phyloP scores from a whole-genome alignment of 805 yeast genomes.

The Cyberlindnera mrakii region DNA sequence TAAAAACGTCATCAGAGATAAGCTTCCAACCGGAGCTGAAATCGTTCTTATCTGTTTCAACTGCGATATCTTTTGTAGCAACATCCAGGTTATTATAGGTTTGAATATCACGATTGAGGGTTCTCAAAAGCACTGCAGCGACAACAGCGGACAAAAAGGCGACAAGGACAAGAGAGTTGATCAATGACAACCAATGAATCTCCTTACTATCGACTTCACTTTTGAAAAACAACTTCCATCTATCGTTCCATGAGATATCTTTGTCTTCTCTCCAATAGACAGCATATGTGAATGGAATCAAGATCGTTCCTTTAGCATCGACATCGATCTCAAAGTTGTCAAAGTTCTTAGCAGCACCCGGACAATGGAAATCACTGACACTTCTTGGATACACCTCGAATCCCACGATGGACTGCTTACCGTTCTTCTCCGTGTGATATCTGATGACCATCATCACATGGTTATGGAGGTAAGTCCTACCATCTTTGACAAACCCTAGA shows the following conservation, averaged over 20 bases:
- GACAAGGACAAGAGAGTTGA: conserved; percentile 65
- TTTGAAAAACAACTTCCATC: conserved; percentile 71
- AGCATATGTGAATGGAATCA: conserved; percentile 75
- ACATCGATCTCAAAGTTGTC: conserved; percentile 49
- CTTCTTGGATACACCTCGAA: conserved; percentile 87
- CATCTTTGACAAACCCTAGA: conserved; percentile 60
- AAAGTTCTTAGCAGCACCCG: conserved; percentile 62
- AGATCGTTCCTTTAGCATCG: conserved; percentile 31
- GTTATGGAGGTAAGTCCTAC: conserved; percentile 61
- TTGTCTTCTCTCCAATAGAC: conserved; percentile 85
- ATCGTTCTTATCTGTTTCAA: conserved; percentile 23
- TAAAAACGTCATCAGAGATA: conserved; percentile 47
- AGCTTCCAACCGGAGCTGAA: conserved; percentile 46
- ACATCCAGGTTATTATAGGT: conserved; percentile 25
- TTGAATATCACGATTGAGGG: conserved; percentile 46
- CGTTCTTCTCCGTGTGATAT: conserved; percentile 47
- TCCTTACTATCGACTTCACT: conserved; percentile 43
- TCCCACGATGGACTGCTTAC: conserved; percentile 65
- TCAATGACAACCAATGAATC: conserved; percentile 73
- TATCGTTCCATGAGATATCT: conserved; percentile 52
- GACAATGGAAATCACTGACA: conserved; percentile 61
- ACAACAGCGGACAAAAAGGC: conserved; percentile 57
- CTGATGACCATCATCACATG: conserved; percentile 79
- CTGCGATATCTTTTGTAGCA: conserved; percentile 18
- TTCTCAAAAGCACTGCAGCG: conserved; percentile 53